Evolutionary conservation across 1,284 basidiomycete species (phyloP).

Genomic region (Leccinum angustisporum): DNA sequence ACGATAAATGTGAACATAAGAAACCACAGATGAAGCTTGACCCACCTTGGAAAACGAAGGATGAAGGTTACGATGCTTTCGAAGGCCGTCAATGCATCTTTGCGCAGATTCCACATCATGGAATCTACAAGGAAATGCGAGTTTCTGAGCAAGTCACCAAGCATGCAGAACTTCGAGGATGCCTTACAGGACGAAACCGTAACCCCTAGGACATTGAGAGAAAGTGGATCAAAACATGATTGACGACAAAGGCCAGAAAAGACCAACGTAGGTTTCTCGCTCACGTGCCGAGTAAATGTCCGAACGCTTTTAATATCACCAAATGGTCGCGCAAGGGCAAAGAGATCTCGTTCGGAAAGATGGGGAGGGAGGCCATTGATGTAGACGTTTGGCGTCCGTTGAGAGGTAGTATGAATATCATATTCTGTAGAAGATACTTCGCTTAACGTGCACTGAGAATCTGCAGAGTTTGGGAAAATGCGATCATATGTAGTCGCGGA

Average conservation of each 20-base stretch:
- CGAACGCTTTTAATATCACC: slow-evolving; percentile 59
- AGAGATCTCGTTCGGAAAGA: slow-evolving; percentile 61
- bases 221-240: neutral
- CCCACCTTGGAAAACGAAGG: slow-evolving; percentile 66
- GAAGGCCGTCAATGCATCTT: slow-evolving; percentile 63
- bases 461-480: slow-evolving; percentile 4
- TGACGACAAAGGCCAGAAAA: neutral
- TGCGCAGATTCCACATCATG: slow-evolving; percentile 61
- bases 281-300: slow-evolving; percentile 62
- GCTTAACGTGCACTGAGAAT: slow-evolving; percentile 16
- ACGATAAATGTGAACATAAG: slow-evolving; percentile 4
- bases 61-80: slow-evolving; percentile 69
- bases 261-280: slow-evolving; percentile 46
- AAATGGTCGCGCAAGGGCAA: slow-evolving; percentile 53
- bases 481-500: slow-evolving; percentile 11
- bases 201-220: slow-evolving; percentile 50
- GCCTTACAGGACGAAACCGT: slow-evolving; percentile 76
- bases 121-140: slow-evolving; percentile 45
- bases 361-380: slow-evolving; percentile 67
- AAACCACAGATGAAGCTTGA: neutral
- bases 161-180: slow-evolving; percentile 1
- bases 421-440: slow-evolving; percentile 17
- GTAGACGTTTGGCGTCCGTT: slow-evolving; percentile 59
- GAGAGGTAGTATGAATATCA: slow-evolving; percentile 11
- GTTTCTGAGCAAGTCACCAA: neutral